Evolutionary conservation across 1,284 basidiomycete species (phyloP).

Genomic region (Pseudozyma thailandica): DNA sequence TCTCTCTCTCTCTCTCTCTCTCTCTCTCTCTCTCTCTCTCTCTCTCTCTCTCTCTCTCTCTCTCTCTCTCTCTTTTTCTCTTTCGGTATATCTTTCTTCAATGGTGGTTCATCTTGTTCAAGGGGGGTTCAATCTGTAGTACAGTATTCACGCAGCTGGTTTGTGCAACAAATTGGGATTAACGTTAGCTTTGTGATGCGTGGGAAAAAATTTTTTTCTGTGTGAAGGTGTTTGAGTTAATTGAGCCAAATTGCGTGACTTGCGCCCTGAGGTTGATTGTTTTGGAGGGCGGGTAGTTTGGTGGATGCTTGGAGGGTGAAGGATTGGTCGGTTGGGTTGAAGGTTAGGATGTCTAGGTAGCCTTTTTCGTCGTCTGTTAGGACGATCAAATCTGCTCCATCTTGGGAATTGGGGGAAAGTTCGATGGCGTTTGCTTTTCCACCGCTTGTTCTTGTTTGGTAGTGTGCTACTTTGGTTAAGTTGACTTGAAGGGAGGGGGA

Average conservation of each 20-base stretch:
- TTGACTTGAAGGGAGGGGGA: background rate
- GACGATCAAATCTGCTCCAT: constrained; percentile 36
- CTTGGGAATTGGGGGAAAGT: constrained; percentile 17
- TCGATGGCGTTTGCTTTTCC: constrained; percentile 66
- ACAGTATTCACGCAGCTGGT: too few relatives aligned
- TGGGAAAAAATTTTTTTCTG: too few relatives aligned
- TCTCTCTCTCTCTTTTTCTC: constrained; percentile 6
- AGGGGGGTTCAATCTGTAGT: too few relatives aligned
- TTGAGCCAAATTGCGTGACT: constrained; percentile 65
- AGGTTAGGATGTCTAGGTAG: constrained; percentile 48
- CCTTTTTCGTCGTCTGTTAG: constrained; percentile 62
- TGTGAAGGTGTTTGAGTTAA: constrained; percentile 7
- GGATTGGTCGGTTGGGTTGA: constrained; percentile 8
- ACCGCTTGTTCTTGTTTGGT: constrained; percentile 54
- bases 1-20: too few relatives aligned
- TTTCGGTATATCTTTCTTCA: background rate
- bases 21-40: too few relatives aligned
- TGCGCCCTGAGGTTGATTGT: constrained; percentile 44
- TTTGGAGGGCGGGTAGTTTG: constrained; percentile 26
- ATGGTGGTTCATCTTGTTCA: background rate
- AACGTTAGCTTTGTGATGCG: too few relatives aligned
- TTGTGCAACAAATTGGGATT: too few relatives aligned
- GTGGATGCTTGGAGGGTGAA: constrained; percentile 25
- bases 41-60: too few relatives aligned
- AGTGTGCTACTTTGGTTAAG: constrained; percentile 13